Base-by-base conservation (phyloP, 805 yeast species). In the Candida manassasensis region DNA sequence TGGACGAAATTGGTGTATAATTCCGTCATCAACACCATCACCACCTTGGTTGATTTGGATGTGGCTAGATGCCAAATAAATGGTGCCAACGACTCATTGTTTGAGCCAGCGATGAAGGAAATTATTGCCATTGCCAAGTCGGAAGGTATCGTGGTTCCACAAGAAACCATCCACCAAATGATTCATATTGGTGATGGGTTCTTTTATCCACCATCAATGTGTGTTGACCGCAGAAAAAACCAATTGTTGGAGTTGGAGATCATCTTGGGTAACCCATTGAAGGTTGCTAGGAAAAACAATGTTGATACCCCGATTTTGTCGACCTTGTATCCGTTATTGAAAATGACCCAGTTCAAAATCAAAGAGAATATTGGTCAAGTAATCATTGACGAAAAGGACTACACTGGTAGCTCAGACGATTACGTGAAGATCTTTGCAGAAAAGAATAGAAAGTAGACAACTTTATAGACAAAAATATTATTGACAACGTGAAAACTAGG, bases 61-160 rank as follows among this genome's bases (percentile, higher is more conserved):
- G 59, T 58, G 3, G 48, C 52, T 27, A 47, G 70, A 35, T 52
- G 64, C 29, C 69, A 63, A 37, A 62, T 64, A 11, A 52, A 46
- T 28, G 52, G 50, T 12, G 63, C 56, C 9, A 60, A 57, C 39
- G 52, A 55, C 10, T 37, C 45, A 0, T 39, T 66, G 13, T 52
- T 66, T 30, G 38, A 47, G 14, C 86, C 85, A 3, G 82, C 84
- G 0, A 81, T 81, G 88, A 55, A 63, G 24, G 94, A 84, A 54
- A 67, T 84, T 12, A 54, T 72, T 14, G 69, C 67, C 3, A 71
- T 83, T 39, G 94, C 95, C 8, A 73, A 71, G 34, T 75, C 84
- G 7, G 89, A 81, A 39, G 85, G 85, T 0, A 69, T 73, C 24
- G 65, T 62, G 3, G 49, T 84, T 21, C 76, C 77, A 1, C 67